Evolutionary conservation across 495 filamentous ascomycete genomes (phyloP), one percentile per base, ranked within the genome.

Genomic region (Hyaloscypha finlandica): DNA sequence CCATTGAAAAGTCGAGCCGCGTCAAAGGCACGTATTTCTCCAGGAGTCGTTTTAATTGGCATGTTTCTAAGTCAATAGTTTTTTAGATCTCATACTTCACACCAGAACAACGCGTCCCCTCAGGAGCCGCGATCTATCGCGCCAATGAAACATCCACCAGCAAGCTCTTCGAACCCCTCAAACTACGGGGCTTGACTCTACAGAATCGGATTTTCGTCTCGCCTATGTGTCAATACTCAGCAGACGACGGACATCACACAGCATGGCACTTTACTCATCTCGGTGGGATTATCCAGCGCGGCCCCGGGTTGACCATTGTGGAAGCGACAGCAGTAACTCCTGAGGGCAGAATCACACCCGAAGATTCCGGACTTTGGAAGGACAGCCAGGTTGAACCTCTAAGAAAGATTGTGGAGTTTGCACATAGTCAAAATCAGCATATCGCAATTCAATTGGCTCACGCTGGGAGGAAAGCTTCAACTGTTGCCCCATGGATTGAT

Each of bases 401-500:
- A 62, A 81, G 80, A 65, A 77, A 83, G 25, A 80, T 89, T 59
- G 79, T 87, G 33, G 88, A 92, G 52, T 91, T 92, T 68, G 85
- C 83, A 3, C 88, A 93, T 76, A 83, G 80, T 57, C 88, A 90
- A 73, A 77, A 78, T 70, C 88, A 89, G 74, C 86, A 88, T 68
- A 85, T 90, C 57, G 90, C 82, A 56, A 87, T 93, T 66, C 91
- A 94, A 78, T 75, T 93, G 8, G 88, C 77, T 22, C 91, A 94
- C 71, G 89, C 90, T 1, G 91, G 91, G 3, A 80, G 90, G 30
- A 93, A 93, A 71, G 88, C 88, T 0, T 84, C 81, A 61, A 89
- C 83, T 2, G 81, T 90, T 3, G 83, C 90, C 0, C 89, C 90
- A 0, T 92, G 89, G 88, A 68, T 91, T 3, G 77, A 77, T 68